Conservation (phyloP, 441 rosid species). For the Mallotus japonicus region DNA sequence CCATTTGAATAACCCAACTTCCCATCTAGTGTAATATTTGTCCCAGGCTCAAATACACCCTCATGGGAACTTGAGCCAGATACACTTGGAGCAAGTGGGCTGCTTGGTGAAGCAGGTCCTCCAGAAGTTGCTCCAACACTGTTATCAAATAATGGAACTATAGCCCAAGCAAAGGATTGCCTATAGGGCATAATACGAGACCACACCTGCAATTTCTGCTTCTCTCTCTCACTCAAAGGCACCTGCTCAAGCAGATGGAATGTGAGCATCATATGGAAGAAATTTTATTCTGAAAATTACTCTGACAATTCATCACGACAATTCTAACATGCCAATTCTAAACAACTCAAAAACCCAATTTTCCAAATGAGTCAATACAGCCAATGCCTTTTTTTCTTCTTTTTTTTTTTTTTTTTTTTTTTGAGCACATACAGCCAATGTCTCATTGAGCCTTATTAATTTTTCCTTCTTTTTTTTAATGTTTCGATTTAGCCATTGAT, state of each 20-base stretch:
- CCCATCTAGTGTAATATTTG: slow-evolving; percentile 91
- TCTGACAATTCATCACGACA: background rate
- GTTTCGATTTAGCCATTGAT: background rate
- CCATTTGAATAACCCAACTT: slow-evolving; percentile 85
- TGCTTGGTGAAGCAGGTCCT: slow-evolving; percentile 97
- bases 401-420: no score
- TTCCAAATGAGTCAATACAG: background rate
- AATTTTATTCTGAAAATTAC: background rate
- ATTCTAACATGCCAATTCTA: background rate
- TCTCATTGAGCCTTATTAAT: background rate
- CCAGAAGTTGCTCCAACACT: slow-evolving; percentile 73
- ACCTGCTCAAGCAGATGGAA: slow-evolving; percentile 49
- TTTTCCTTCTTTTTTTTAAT: no score
- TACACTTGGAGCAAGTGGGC: slow-evolving; percentile 90
- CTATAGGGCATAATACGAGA: slow-evolving; percentile 98
- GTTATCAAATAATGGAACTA: slow-evolving; percentile 97
- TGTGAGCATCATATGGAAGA: background rate
- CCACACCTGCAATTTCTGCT: slow-evolving; percentile 99
- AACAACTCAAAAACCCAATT: background rate
- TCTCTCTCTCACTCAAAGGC: slow-evolving; percentile 93
- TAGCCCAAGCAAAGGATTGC: slow-evolving; percentile 98
- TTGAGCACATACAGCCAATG: background rate
- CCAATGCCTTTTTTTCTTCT: background rate
- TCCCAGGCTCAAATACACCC: slow-evolving; percentile 69
- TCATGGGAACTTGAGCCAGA: slow-evolving; percentile 92